Evolutionary conservation across 495 filamentous ascomycete species (phyloP).

Genomic region (Aspergillus nidulans): DNA sequence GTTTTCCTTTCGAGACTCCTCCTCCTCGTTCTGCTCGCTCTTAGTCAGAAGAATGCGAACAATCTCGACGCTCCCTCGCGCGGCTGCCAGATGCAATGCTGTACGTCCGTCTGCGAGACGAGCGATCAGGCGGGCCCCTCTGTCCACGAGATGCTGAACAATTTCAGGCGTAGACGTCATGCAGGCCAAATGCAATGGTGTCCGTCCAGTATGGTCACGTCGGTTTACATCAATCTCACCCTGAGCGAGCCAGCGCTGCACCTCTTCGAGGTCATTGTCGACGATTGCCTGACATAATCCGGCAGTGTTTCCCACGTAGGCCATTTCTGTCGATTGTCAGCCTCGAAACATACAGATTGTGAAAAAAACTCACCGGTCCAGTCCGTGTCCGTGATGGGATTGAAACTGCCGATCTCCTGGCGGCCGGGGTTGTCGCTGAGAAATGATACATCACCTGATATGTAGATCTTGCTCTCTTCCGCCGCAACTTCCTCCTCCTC

Average conservation of each 20-base stretch:
- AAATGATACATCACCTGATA: slow-evolving; percentile 66
- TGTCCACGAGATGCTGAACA: slow-evolving; percentile 65
- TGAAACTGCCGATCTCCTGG: slow-evolving; percentile 68
- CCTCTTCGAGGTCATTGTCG: slow-evolving; percentile 59
- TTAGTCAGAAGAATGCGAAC: slow-evolving; percentile 63
- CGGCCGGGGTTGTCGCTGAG: slow-evolving; percentile 75
- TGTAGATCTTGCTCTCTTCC: slow-evolving; percentile 66
- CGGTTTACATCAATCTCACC: slow-evolving; percentile 56
- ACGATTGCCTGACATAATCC: slow-evolving; percentile 73
- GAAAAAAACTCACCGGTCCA: slow-evolving; percentile 63
- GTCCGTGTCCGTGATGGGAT: slow-evolving; percentile 73
- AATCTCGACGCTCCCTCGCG: slow-evolving; percentile 62
- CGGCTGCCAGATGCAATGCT: slow-evolving; percentile 72
- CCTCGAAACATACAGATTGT: background rate
- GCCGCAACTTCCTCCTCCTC: slow-evolving; percentile 66
- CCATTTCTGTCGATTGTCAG: slow-evolving; percentile 40
- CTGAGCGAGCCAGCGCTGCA: slow-evolving; percentile 62
- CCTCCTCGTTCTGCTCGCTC: slow-evolving; percentile 66
- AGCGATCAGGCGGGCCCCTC: slow-evolving; percentile 65
- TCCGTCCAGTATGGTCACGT: slow-evolving; percentile 75
- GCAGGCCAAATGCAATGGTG: slow-evolving; percentile 71
- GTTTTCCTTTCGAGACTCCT: slow-evolving; percentile 55
- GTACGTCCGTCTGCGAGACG: slow-evolving; percentile 74
- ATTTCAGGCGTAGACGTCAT: slow-evolving; percentile 62
- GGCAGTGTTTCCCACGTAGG: slow-evolving; percentile 69